Percentiles rank a stretch among this genome's conserved stretches.
Evolutionary conservation across 78 protist species (phyloP).

Genomic region (Dictyostelium citrinum): DNA sequence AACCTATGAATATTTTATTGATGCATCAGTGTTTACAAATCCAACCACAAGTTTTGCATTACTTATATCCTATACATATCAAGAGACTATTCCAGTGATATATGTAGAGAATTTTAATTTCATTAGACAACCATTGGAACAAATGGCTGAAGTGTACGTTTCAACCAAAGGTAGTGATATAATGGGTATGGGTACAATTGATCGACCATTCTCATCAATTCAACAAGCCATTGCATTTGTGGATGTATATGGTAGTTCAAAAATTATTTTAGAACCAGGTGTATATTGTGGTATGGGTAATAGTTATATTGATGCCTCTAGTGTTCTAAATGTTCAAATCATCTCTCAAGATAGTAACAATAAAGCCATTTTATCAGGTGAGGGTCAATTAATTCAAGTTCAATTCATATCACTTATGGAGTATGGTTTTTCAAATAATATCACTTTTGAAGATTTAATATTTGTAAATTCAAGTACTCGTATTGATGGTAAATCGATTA

Average conservation of each 20-base stretch:
- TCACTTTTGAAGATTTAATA: not conserved
- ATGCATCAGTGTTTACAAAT: not conserved
- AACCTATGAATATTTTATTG: not conserved
- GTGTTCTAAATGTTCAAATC: not conserved
- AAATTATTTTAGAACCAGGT: conserved; percentile 3
- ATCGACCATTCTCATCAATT: conserved; percentile 27
- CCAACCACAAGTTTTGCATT: not conserved
- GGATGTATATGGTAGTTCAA: not conserved
- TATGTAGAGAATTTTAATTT: not conserved
- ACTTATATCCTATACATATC: not conserved
- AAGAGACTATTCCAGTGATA: not conserved
- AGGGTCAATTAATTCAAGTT: not conserved
- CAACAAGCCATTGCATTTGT: conserved; percentile 17
- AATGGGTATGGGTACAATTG: not conserved
- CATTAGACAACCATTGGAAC: not conserved
- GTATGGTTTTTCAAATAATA: not conserved
- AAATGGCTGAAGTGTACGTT: not conserved
- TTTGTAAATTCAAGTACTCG: not conserved
- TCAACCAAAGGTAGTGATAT: conserved; percentile 32
- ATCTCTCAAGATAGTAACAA: not conserved
- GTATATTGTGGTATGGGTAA: conserved; percentile 64
- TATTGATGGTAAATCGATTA: not conserved
- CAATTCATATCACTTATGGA: not conserved
- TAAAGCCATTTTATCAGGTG: not conserved
- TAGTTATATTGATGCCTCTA: not conserved